Evolutionary conservation across 495 filamentous ascomycete genomes (phyloP).

Genomic region (Cercophora newfieldiana): DNA sequence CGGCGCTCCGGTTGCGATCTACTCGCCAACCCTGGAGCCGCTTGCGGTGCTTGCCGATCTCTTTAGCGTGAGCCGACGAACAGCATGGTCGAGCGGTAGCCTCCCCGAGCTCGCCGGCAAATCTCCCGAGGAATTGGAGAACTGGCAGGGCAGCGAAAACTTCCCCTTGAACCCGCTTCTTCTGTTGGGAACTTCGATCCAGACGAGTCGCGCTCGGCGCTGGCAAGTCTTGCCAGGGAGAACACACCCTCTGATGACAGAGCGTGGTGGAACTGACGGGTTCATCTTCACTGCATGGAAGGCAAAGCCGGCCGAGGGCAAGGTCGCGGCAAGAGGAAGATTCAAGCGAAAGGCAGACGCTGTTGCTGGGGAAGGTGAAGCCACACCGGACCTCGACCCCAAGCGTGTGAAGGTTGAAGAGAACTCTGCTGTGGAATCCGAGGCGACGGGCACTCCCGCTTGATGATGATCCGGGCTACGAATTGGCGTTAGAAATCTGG

Average conservation of each 20-base stretch:
- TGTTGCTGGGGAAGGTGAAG: conserved; percentile 27
- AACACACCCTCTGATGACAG: conserved; percentile 92
- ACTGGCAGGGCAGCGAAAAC: conserved; percentile 60
- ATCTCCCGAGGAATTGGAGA: conserved; percentile 42
- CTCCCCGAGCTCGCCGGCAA: conserved; percentile 38
- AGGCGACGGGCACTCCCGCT: conserved; percentile 32
- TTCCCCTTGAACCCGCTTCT: conserved; percentile 84
- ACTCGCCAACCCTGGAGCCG: conserved; percentile 75
- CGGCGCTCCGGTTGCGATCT: conserved; percentile 81
- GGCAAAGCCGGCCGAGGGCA: conserved; percentile 74
- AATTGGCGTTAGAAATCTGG: background rate
- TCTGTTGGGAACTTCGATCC: conserved; percentile 74
- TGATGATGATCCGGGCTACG: background rate
- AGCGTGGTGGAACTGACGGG: conserved; percentile 82
- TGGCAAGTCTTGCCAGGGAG: conserved; percentile 93
- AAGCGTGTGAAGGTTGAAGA: conserved; percentile 38
- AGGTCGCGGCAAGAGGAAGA: conserved; percentile 79
- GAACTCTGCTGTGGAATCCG: conserved; percentile 26
- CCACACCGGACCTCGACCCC: too few species aligned
- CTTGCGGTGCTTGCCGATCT: conserved; percentile 72
- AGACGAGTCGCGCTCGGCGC: conserved; percentile 68
- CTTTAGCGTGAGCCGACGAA: conserved; percentile 73
- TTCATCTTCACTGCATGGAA: conserved; percentile 83
- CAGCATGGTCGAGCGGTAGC: conserved; percentile 59
- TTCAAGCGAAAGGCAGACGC: conserved; percentile 56